Base-by-base conservation (phyloP, 2,329 filamentous ascomycete species). In the Botryotinia calthae region DNA sequence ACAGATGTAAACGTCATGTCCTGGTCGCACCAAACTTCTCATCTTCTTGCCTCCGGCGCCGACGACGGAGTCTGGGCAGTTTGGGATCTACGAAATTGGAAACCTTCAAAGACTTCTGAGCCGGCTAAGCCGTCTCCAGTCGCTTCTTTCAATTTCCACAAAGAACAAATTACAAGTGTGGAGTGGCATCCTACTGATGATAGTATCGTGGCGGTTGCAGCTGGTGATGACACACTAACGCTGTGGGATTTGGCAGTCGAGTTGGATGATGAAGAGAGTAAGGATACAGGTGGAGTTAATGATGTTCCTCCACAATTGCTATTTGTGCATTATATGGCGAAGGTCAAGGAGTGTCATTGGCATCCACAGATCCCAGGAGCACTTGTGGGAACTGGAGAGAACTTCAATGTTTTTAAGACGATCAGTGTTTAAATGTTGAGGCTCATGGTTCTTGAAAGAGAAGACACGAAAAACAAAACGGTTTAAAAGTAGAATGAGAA, bases 141-240 rank as follows among this genome's bases (percentile, higher is more conserved):
- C n/a, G 96, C 96, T 5, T 92, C 91, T 78, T 99, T 98, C 84
- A 87, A 90, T 80, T 98, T 97, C 86, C 95, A 99, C 87, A 95
- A 94, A 83, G 94, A 98, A 83, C 96, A 97, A 78, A 94, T 99
- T 79, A 99, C 96, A 10, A 94, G 92, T 77, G 88, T 99, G 56
- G 95, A 98, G 84, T 99, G 96, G 95, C 95, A 98, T 82, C 95
- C 96, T 3, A 95, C 93, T 1, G 96, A 99, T 80, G 95, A 99
- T 85, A 97, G 93, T 81, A 97, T 98, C 79, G 90, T 99, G 25
- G 93, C 94, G 4, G 94, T 98, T 59, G 95, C 93, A 34, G 93
- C 94, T 0, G 96, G 91, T 62, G 96, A 99, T 82, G 95, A 95
- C 84, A 98, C 95, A 0, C 89, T 98, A 46, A 98, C 96, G 1